Evolutionary conservation across 1,284 basidiomycete genomes (phyloP).

Genomic region (Bondarzewia mesenterica): DNA sequence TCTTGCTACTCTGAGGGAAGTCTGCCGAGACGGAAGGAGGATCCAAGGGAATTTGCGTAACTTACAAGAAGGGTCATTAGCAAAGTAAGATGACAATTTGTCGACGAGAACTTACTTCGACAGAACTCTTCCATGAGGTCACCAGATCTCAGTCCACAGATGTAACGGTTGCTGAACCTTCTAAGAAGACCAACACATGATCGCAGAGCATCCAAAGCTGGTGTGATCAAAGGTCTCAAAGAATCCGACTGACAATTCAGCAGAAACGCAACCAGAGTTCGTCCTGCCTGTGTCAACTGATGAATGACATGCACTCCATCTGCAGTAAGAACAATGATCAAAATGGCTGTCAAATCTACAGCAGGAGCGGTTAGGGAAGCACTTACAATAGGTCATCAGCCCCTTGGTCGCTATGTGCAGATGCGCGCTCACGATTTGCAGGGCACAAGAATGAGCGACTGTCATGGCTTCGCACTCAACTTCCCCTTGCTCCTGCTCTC

Average conservation of each 20-base stretch:
- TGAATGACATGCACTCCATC: conserved; percentile 92
- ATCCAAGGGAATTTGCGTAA: conserved; percentile 83
- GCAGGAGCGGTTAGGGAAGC: neutral
- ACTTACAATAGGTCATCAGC: conserved; percentile 87
- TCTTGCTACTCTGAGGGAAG: conserved; percentile 34
- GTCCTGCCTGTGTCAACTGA: conserved; percentile 86
- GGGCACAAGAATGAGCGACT: conserved; percentile 39
- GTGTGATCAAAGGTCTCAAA: conserved; percentile 66
- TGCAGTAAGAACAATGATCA: conserved; percentile 22
- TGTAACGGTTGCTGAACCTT: conserved; percentile 73
- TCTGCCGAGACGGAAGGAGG: conserved; percentile 40
- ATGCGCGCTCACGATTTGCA: conserved; percentile 4
- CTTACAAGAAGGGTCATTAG: conserved; percentile 28
- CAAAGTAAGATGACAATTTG: conserved; percentile 1
- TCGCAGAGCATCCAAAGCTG: conserved; percentile 74
- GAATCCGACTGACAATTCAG: conserved; percentile 69
- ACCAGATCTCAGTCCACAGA: conserved; percentile 80
- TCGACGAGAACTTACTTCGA: conserved; percentile 50
- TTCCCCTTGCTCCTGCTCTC: conserved; percentile 45
- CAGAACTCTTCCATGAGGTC: conserved; percentile 92
- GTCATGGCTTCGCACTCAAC: conserved; percentile 62
- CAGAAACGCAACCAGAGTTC: conserved; percentile 78
- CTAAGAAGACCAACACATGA: conserved; percentile 79
- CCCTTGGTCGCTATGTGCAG: conserved; percentile 75
- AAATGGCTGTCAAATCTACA: neutral